A percentile compares a stretch with the other conserved stretches of the same genome.
These are phyloP conservation scores for Mortierella sp. DNA, from an alignment of 371 early-diverging fungal species.

Conservation along the genomic window DNA sequence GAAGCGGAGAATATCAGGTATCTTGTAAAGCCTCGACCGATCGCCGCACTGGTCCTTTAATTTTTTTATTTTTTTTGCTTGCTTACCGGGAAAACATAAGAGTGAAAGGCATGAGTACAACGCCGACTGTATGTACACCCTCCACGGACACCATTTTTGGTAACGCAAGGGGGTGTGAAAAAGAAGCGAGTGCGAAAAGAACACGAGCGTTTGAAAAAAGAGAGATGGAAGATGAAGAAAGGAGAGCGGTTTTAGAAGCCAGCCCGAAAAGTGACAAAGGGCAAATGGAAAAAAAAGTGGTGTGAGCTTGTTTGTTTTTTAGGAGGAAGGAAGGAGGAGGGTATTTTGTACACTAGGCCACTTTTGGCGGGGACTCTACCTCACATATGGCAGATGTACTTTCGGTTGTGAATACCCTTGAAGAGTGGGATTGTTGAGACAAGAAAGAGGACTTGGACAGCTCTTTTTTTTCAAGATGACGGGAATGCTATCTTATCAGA, in stretches of 20 bases:
- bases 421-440: neutral
- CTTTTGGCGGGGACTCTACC: slow-evolving; percentile 5
- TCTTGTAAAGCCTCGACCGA: neutral
- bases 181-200: neutral
- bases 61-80: neutral
- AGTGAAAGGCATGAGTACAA: neutral
- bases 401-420: neutral
- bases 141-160: neutral
- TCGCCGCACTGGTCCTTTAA: neutral
- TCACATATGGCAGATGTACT: neutral
- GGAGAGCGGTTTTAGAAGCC: neutral
- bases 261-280: neutral
- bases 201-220: slow-evolving; percentile 4
- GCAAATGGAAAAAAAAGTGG: neutral
- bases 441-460: neutral
- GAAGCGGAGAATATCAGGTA: neutral
- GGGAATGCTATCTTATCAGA: neutral
- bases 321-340: neutral
- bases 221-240: slow-evolving; percentile 7
- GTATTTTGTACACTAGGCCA: neutral
- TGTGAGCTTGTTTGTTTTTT: neutral
- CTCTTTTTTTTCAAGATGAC: neutral
- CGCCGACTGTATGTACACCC: neutral
- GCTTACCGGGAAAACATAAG: slow-evolving; percentile 3
- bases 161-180: neutral